Evolutionary conservation across 495 filamentous ascomycete genomes (phyloP), one percentile per base, ranked within the genome.

Genomic region (Aspergillus sparsus): DNA sequence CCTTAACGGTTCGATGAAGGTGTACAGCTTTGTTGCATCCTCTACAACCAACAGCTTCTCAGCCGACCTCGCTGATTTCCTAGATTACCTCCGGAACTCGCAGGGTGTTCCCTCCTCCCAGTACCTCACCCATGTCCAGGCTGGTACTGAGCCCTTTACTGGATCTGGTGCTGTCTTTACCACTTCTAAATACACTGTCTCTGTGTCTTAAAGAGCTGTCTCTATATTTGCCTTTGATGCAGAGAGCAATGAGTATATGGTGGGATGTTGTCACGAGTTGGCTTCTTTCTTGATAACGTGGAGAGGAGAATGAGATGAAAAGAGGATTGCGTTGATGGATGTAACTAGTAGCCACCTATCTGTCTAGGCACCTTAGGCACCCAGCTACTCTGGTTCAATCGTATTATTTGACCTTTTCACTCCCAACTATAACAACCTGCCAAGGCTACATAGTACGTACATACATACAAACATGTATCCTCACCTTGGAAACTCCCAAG

Each of bases 11-110:
- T 58, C 55, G 39, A 86, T 79, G 65, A 78, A 73, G 9, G 84
- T 88, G 15, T 87, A 83, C 74, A 82, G 77, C 68, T 88, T 89
- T 55, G 83, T 86, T 8, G 79, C 83, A n/a, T 61, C 66, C 15
- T 76, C 65, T 31, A 69, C 71, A n/a, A 65, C 76, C 7, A 79
- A 70, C 5, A 75, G 52, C 66, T 89, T 85, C 71, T 78, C 70
- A 6, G 84, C 80, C 12, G 83, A 89, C 64, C 37, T 87, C 62
- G 66, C 75, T 45, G 63, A 74, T 5, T 89, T 89, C 70, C 76
- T 85, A 62, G 79, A 64, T 32, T 88, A 88, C 65, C 71, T 89
- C 45, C 73, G 72, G 54, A 58, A 68, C 3, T 77, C 79, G 62
- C 70, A 84, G 62, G 77, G 78, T 1, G 39, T 87, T 54, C 70